Evolutionary conservation across 441 rosid genomes (phyloP).

Genomic region (Gossypium aridum): DNA sequence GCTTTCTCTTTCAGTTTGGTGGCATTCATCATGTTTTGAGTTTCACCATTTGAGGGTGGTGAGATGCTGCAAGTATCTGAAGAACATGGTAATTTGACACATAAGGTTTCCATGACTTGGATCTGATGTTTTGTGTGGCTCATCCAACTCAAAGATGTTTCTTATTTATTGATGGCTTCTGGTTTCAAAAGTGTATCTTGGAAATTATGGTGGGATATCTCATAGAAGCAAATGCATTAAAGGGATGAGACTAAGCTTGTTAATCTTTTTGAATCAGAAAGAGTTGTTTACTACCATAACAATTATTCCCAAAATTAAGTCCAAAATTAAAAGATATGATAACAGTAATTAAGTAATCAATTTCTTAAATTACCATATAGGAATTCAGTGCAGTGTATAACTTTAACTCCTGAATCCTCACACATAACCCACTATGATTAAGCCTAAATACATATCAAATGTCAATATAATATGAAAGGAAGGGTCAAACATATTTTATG

Average conservation of each 20-base stretch:
- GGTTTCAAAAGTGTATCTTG: conserved; percentile 5
- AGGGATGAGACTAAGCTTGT: neutral
- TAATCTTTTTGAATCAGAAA: conserved; percentile 8
- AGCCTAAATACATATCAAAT: neutral
- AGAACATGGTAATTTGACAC: conserved; percentile 1
- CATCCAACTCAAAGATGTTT: neutral
- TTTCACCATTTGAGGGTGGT: conserved; percentile 15
- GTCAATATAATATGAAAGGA: neutral
- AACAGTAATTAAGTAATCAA: neutral
- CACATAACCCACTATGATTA: neutral
- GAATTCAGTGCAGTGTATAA: neutral
- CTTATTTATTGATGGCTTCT: conserved; percentile 15
- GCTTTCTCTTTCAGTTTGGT: conserved; percentile 4
- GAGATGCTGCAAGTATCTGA: conserved; percentile 23
- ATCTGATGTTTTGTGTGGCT: neutral
- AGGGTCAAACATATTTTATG: neutral
- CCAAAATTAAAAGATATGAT: neutral
- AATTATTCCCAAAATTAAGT: conserved; percentile 3
- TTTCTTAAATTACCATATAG: neutral
- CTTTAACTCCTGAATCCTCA: neutral
- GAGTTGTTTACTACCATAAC: conserved; percentile 1
- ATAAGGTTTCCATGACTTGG: conserved; percentile 11
- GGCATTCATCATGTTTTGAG: neutral
- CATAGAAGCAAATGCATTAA: conserved; percentile 1
- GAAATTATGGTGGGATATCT: conserved; percentile 17